Conservation (phyloP, 176 grass and related monocot genomes). For the Musa schizocarpa region DNA sequence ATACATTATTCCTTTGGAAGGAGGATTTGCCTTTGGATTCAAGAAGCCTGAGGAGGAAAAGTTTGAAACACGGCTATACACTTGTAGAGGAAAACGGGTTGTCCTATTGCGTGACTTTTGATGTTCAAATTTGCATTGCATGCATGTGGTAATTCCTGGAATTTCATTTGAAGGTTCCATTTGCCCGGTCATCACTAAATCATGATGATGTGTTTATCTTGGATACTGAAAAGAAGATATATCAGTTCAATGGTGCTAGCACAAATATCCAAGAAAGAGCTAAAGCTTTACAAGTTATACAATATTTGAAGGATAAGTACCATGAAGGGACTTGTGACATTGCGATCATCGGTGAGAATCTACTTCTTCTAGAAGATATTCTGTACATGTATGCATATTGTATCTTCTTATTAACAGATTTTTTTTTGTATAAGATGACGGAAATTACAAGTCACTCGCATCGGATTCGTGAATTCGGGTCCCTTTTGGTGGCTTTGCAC, state of each 20-base stretch:
- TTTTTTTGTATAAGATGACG: slow-evolving; percentile 61
- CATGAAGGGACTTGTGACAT: slow-evolving; percentile 77
- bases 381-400: slow-evolving; percentile 10
- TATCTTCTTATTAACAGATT: not conserved
- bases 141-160: not conserved
- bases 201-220: slow-evolving; percentile 99
- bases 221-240: slow-evolving; percentile 81
- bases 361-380: not conserved
- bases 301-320: slow-evolving; percentile 87
- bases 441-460: slow-evolving; percentile 82
- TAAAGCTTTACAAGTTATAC: slow-evolving; percentile 89
- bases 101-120: slow-evolving; percentile 8
- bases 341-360: slow-evolving; percentile 74
- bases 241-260: slow-evolving; percentile 94
- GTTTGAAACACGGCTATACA: slow-evolving; percentile 4
- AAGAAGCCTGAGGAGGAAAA: slow-evolving; percentile 3
- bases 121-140: slow-evolving; percentile 12
- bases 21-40: slow-evolving; percentile 15
- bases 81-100: slow-evolving; percentile 2
- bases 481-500: slow-evolving; percentile 92
- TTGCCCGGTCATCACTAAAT: slow-evolving; percentile 81
- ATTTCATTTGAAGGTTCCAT: slow-evolving; percentile 65
- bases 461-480: slow-evolving; percentile 98
- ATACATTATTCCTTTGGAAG: slow-evolving; percentile 13
- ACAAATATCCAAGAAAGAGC: slow-evolving; percentile 98